Evolutionary conservation across 1,139 yeast genomes (phyloP), one percentile per base, ranked within the genome.

Genomic region (Saccharomyces pastorianus): DNA sequence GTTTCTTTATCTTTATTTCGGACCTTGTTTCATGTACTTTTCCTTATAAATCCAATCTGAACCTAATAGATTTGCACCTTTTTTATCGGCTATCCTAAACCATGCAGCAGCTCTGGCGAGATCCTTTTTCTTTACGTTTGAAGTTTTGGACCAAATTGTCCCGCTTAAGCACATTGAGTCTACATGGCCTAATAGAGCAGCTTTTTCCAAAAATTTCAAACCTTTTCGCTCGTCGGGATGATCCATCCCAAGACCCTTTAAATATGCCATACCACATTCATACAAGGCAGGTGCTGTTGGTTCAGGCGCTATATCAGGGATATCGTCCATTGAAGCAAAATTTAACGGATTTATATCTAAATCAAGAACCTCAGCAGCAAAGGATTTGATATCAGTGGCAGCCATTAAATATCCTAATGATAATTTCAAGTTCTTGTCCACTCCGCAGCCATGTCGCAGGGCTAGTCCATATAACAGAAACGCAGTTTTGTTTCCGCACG

Each of bases 11-110:
- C 44, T 38, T 17, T 20, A 38, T 38, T 38, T 20, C 13, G 25
- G 44, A 9, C 44, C 23, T 38, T 13, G 25, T 20, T 38, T 38
- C 44, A 20, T 68, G 64, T 86, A 86, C 72, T 85, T 85, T 49
- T 81, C 83, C 67, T 85, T 85, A 72, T 85, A 83, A 47, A 86
- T 85, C 95, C 95, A 87, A 56, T 84, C 81, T 58, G 85, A 84
- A 1, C 91, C 91, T 41, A 84, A 80, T 57, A 84, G 73, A 60
- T 77, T 80, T 25, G 80, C 80, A 1, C 93, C 95, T 60, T 79
- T 77, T 14, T 77, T 72, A 53, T 83, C 91, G 26, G 89, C 85
- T 46, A 82, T 70, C 51, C 95, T 73, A 58, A 83, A 79, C 82
- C 91, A 83, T 11, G 83, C 81, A 2, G 95, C 88, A 1, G 95